Evolutionary conservation across 148 eudicot species (phyloP).

Genomic region (Fagopyrum esculentum): DNA sequence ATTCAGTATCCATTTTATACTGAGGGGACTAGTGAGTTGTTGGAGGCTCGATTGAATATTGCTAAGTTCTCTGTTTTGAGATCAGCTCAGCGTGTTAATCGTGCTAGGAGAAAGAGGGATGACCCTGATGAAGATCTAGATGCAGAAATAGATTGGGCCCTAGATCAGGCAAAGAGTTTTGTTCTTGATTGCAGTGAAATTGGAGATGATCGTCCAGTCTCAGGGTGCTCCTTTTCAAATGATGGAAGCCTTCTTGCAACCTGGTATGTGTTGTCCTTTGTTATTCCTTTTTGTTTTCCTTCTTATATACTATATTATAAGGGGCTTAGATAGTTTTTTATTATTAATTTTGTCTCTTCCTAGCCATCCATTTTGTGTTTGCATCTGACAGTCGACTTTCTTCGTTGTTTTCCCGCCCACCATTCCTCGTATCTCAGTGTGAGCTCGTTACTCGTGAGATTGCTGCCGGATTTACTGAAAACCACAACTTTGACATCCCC

Average conservation of each 20-base stretch:
- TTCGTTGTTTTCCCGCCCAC: too few species aligned
- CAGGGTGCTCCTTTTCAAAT: slow-evolving; percentile 74
- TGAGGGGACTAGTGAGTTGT: slow-evolving; percentile 59
- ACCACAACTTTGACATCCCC: too few species aligned
- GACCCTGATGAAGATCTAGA: slow-evolving; percentile 96
- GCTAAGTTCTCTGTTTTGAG: slow-evolving; percentile 57
- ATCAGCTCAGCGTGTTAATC: slow-evolving; percentile 58
- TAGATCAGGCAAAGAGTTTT: slow-evolving; percentile 62
- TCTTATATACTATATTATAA: background rate
- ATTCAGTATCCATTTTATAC: slow-evolving; percentile 83
- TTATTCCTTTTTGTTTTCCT: background rate
- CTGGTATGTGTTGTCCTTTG: slow-evolving; percentile 40
- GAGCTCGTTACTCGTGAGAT: too few species aligned
- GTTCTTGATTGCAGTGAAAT: slow-evolving; percentile 75
- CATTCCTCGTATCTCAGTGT: too few species aligned
- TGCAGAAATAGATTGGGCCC: slow-evolving; percentile 70
- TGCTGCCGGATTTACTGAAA: too few species aligned
- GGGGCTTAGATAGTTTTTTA: background rate
- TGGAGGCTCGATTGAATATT: slow-evolving; percentile 57
- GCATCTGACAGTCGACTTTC: too few species aligned
- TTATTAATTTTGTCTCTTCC: background rate
- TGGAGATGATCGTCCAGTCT: slow-evolving; percentile 88
- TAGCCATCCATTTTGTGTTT: too few species aligned
- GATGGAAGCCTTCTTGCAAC: slow-evolving; percentile 83
- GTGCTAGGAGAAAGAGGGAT: slow-evolving; percentile 75